Evolutionary conservation across 306 rosid genomes (phyloP).

Genomic region (Gleditsia sinensis): DNA sequence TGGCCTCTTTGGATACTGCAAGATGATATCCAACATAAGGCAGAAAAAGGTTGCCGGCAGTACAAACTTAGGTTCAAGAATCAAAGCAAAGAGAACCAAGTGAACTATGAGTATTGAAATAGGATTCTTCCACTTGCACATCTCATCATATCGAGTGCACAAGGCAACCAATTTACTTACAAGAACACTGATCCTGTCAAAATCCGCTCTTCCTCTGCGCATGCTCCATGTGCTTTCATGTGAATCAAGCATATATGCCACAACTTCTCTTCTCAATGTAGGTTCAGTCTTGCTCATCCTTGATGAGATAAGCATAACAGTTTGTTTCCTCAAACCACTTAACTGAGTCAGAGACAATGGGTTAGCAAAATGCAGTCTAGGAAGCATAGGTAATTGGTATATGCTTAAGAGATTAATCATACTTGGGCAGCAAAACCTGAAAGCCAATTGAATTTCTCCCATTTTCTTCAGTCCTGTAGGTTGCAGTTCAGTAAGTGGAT

Average conservation of each 20-base stretch:
- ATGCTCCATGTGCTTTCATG: conserved; percentile 40
- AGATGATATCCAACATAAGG: background rate
- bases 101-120: background rate
- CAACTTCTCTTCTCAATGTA: conserved; percentile 34
- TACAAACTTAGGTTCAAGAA: conserved; percentile 19
- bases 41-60: conserved; percentile 16
- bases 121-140: conserved; percentile 37
- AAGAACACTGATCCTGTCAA: conserved; percentile 34
- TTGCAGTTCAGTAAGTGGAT: conserved; percentile 40
- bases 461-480: conserved; percentile 41
- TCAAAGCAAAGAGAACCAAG: background rate
- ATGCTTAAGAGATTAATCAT: background rate
- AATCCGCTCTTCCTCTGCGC: conserved; percentile 41
- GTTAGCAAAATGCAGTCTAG: conserved; percentile 16
- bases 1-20: conserved; percentile 32
- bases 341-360: conserved; percentile 31
- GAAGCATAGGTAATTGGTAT: conserved; percentile 38
- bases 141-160: conserved; percentile 11
- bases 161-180: conserved; percentile 8
- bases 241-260: conserved; percentile 44
- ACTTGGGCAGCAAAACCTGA: conserved; percentile 27
- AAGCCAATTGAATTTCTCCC: conserved; percentile 46
- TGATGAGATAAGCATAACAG: background rate
- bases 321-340: conserved; percentile 32
- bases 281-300: conserved; percentile 39